Evolutionary conservation across 768 basidiomycete genomes (phyloP), one percentile per base, ranked within the genome.

Genomic region (Arthromyces matolae): DNA sequence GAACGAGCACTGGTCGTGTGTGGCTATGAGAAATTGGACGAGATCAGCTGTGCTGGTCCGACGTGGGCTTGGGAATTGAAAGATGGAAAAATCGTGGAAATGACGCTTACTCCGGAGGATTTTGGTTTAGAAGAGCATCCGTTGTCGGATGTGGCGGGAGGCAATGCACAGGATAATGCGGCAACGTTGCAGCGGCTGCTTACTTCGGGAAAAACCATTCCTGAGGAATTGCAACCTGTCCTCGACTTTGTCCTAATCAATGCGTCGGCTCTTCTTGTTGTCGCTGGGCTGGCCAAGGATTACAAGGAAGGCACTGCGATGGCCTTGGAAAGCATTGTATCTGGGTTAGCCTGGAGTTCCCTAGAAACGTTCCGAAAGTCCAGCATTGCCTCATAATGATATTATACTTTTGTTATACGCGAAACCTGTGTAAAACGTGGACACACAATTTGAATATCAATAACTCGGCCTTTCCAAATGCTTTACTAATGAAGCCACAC

Each of bases 31-130:
- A 81, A 81, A 1, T 72, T 99, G 33, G 95, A 98, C 66, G 95
- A 98, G 73, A 91, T 99, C 62, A 91, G 88, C 64, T 93, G 91
- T 57, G 93, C 91, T 0, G 96, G 95, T 1, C 81, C 86, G 12
- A 94, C 93, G 8, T 78, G 78, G 67, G 86, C 79, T 28, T 89
- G 93, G 94, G 83, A 87, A 49, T 79, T 95, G 52, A 74, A 75
- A 34, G 71, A 89, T 19, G 89, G 86, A 28, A 56, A 67, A 28
- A 82, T 96, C 59, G 78, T 75, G 0, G 77, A 83, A 55, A 71
- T 66, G 25, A 75, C 74, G 4, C 67, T 97, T 33, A 79, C 75
- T 43, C 92, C 87, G 0, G 72, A 75, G 7, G 74, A 82, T 45
- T 98, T 99, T 59, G 95, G 93, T 0, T 72, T 97, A 5, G 60